Evolutionary conservation across 495 filamentous ascomycete species (phyloP).

Genomic region (Xylaria palmicola): DNA sequence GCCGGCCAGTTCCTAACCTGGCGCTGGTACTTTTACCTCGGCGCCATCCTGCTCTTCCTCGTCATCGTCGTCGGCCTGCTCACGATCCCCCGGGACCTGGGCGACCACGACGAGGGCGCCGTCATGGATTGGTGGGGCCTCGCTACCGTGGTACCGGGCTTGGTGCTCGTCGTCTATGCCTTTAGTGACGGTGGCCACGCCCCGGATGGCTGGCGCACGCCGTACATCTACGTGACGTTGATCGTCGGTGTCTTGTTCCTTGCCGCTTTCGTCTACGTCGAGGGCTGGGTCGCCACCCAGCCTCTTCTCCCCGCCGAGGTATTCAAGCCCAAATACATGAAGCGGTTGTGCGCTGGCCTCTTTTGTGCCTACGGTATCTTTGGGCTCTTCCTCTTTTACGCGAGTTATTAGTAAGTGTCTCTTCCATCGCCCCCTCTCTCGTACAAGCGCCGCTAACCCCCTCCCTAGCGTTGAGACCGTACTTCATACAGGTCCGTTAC

Average conservation of each 20-base stretch:
- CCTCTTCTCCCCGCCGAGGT: conserved; percentile 75
- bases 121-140: conserved; percentile 72
- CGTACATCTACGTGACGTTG: conserved; percentile 66
- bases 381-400: conserved; percentile 76
- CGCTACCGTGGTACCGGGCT: conserved; percentile 60
- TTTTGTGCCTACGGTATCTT: conserved; percentile 76
- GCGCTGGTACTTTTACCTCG: conserved; percentile 83
- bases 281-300: conserved; percentile 70
- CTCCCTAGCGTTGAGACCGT: conserved; percentile 59
- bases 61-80: conserved; percentile 56
- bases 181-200: conserved; percentile 74
- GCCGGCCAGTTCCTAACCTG: conserved; percentile 63
- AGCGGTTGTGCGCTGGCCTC: conserved; percentile 61
- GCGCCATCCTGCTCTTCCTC: conserved; percentile 49
- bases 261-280: conserved; percentile 62
- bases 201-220: conserved; percentile 66
- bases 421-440: background rate
- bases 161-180: conserved; percentile 74
- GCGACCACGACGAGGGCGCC: conserved; percentile 33
- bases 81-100: conserved; percentile 64
- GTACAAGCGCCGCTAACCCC: conserved; percentile 10
- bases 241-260: conserved; percentile 59
- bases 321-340: conserved; percentile 73
- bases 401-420: conserved; percentile 69
- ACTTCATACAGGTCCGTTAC: conserved; percentile 64